Conservation (phyloP, 169 alveolate genomes). For the Babesia ovis region DNA sequence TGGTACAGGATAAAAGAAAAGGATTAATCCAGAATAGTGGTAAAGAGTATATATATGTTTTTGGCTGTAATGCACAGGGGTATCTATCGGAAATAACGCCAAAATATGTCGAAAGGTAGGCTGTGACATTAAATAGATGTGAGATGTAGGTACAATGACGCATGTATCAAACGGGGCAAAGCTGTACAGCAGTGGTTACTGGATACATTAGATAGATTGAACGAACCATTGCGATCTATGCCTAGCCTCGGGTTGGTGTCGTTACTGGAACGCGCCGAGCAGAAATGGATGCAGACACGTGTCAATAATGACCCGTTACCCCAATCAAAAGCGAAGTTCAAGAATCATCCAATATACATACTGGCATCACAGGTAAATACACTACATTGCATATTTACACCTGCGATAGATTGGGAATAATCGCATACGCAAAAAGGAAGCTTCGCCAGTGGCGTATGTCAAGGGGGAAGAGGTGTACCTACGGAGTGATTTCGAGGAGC, state of each 20-base stretch:
- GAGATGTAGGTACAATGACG: constrained; percentile 12
- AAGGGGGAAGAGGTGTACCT: constrained; percentile 52
- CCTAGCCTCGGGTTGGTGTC: constrained; percentile 3
- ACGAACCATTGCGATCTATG: constrained; percentile 9
- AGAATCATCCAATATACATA: constrained; percentile 54
- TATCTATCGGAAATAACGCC: constrained; percentile 57
- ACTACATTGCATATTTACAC: not conserved
- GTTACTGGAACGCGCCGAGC: constrained; percentile 47
- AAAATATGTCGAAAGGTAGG: constrained; percentile 46
- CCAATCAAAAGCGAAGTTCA: constrained; percentile 15
- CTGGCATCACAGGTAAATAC: constrained; percentile 55
- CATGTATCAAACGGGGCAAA: constrained; percentile 17
- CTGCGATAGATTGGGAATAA: constrained; percentile 26
- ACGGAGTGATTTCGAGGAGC: constrained; percentile 39
- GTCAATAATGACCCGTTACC: constrained; percentile 51
- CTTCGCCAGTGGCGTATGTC: constrained; percentile 19
- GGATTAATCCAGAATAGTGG: not conserved
- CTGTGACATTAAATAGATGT: not conserved
- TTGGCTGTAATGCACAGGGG: constrained; percentile 51
- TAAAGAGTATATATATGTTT: constrained; percentile 14
- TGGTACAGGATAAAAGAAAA: constrained; percentile 8
- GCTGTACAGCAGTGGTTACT: constrained; percentile 24
- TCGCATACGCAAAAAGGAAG: constrained; percentile 18
- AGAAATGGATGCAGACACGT: constrained; percentile 25
- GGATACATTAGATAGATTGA: constrained; percentile 2